These are phyloP conservation scores for Yarrowia sp. DNA, from an alignment of 805 yeast species.

Conservation along the genomic window DNA sequence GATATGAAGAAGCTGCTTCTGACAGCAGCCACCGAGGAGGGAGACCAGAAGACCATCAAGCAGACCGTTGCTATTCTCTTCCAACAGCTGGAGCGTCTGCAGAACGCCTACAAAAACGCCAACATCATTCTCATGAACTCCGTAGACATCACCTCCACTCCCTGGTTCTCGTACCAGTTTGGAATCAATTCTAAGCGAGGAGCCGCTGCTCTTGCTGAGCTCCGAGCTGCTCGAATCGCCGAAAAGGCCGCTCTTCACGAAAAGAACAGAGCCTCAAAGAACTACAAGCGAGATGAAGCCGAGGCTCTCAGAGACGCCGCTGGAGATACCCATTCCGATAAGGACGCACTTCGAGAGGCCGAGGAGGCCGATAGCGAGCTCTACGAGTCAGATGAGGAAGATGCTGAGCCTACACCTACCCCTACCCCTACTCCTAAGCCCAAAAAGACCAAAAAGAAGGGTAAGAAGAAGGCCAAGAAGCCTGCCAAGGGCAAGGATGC, in stretches of 20 bases:
- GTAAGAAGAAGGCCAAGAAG: slow-evolving; percentile 14
- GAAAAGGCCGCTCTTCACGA: slow-evolving; percentile 3
- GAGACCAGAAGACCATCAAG: neutral
- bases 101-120: neutral
- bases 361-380: neutral
- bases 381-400: neutral
- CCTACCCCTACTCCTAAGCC: neutral
- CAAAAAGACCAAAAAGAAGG: slow-evolving; percentile 8
- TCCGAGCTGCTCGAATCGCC: slow-evolving; percentile 1
- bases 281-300: neutral
- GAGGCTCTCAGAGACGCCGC: slow-evolving; percentile 14
- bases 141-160: slow-evolving; percentile 1
- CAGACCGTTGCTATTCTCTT: slow-evolving; percentile 11
- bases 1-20: slow-evolving; percentile 16
- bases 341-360: neutral
- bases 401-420: neutral
- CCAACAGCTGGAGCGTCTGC: slow-evolving; percentile 1
- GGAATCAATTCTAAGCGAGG: slow-evolving; percentile 11
- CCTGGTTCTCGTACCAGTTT: slow-evolving; percentile 24
- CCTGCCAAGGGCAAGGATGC: neutral
- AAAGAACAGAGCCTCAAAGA: neutral
- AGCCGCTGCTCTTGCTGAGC: neutral
- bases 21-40: neutral
- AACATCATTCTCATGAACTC: slow-evolving; percentile 21
- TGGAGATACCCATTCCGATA: neutral